Evolutionary conservation across 805 yeast genomes (phyloP), one percentile per base, ranked within the genome.

Genomic region (Wickerhamiella sorbophila): DNA sequence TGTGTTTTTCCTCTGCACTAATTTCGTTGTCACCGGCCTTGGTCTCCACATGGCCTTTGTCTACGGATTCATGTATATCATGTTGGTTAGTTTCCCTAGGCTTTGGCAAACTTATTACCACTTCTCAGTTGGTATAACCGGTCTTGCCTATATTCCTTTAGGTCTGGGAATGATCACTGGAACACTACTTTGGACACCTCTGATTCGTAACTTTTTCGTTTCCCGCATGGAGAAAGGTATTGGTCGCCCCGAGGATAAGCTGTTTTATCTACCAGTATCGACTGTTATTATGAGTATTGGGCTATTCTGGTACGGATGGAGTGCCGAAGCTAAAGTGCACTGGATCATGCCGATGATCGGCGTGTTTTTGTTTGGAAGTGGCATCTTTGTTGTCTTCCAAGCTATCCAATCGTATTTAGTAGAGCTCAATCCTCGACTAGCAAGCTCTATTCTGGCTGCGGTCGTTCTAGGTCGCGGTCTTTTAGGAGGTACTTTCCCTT

Each of bases 221-320:
- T 60, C 46, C 5, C 57, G 35, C 22, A 22, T 15, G 22, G 35
- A 33, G 8, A 61, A 62, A 16, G 81, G 81, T 6, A 71, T 71
- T 10, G 51, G 72, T 9, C 71, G 71, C 46, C 84, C 84, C 1
- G 85, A 78, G 52, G 75, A 56, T 53, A 60, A 81, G 38, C 54
- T 78, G 24, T 77, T 77, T 12, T 60, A 69, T 41, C 55, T 77
- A 33, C 62, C 73, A 46, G 56, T 63, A 14, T 62, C 71, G 16
- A 75, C 79, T 1, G 47, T 77, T 29, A 52, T 69, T 15, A 66
- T 74, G 47, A 77, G 84, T 0, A 63, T 66, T 12, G 85, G 84
- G 0, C 60, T 78, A 33, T 61, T 79, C 45, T 74, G 82, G 74
- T 77, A 74, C 51, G 86, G 85, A 14, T 79, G 85, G 86, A 69